These are phyloP conservation scores for Skeletonema potamos DNA, from an alignment of 108 stramenopile genomes.

Conservation along the genomic window DNA sequence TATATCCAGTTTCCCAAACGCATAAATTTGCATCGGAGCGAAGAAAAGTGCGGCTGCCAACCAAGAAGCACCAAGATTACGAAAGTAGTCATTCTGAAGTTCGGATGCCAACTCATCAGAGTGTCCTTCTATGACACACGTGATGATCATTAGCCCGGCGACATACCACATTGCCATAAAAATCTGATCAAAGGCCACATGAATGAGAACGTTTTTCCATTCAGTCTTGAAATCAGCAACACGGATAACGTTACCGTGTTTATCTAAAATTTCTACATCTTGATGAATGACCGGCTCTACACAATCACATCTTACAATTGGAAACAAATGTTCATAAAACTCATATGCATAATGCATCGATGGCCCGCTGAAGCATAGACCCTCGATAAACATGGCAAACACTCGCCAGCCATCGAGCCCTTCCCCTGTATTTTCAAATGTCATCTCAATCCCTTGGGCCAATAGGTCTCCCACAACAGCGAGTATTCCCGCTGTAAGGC, in stretches of 20 bases:
- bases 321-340: constrained; percentile 12
- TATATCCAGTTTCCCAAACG: constrained; percentile 20
- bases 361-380: constrained; percentile 19
- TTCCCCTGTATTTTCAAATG: neutral
- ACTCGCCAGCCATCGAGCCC: constrained; percentile 3
- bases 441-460: constrained; percentile 12
- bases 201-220: constrained; percentile 17
- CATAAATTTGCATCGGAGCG: constrained; percentile 23
- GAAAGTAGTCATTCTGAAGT: constrained; percentile 24
- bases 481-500: constrained; percentile 14
- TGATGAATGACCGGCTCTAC: constrained; percentile 4
- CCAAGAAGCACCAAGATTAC: constrained; percentile 18
- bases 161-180: constrained; percentile 35
- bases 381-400: constrained; percentile 25
- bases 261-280: neutral
- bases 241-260: neutral
- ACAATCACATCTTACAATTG: constrained; percentile 3
- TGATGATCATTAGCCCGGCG: constrained; percentile 28
- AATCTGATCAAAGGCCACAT: constrained; percentile 30
- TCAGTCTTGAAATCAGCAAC: constrained; percentile 5
- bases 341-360: constrained; percentile 19
- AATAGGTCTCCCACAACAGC: constrained; percentile 7
- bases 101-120: constrained; percentile 9
- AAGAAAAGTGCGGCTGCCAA: constrained; percentile 12
- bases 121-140: constrained; percentile 29